These are phyloP conservation scores for Neoascochyta sp. DNA, from an alignment of 2,329 filamentous ascomycete genomes.

Conservation along the genomic window DNA sequence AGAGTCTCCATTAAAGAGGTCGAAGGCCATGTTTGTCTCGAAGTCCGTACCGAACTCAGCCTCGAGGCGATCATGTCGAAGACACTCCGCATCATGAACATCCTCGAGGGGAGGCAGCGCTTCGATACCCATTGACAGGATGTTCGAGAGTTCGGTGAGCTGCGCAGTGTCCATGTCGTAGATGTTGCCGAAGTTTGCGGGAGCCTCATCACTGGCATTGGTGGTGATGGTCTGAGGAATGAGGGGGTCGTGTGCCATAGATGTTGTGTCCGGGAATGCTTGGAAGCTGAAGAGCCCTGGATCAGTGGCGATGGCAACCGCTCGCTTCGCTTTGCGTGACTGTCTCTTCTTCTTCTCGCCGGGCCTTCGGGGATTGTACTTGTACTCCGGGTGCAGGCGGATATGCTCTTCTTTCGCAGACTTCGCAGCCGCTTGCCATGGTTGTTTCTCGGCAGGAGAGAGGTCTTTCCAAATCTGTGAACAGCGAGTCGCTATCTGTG, in stretches of 20 bases:
- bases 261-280: slow-evolving; percentile 4
- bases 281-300: slow-evolving; percentile 6
- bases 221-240: not conserved
- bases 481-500: slow-evolving; percentile 15
- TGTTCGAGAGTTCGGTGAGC: slow-evolving; percentile 1
- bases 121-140: slow-evolving; percentile 2
- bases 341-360: slow-evolving; percentile 29
- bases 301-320: slow-evolving; percentile 7
- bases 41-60: slow-evolving; percentile 7
- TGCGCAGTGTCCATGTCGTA: slow-evolving; percentile 6
- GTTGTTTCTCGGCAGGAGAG: slow-evolving; percentile 11
- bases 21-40: slow-evolving; percentile 3
- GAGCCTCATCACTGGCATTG: not conserved
- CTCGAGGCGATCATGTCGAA: slow-evolving; percentile 13
- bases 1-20: slow-evolving; percentile 4
- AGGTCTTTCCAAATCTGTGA: slow-evolving; percentile 17
- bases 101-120: slow-evolving; percentile 2
- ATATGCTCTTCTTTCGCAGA: slow-evolving; percentile 17
- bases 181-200: slow-evolving; percentile 2
- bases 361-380: slow-evolving; percentile 25
- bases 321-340: slow-evolving; percentile 19
- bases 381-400: slow-evolving; percentile 23
- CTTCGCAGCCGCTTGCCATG: slow-evolving; percentile 15
- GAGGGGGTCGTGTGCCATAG: not conserved
- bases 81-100: slow-evolving; percentile 9